Percentiles rank a stretch among this genome's conserved stretches.
Evolutionary conservation across 441 rosid genomes (phyloP).

Genomic region (Manihot esculenta): DNA sequence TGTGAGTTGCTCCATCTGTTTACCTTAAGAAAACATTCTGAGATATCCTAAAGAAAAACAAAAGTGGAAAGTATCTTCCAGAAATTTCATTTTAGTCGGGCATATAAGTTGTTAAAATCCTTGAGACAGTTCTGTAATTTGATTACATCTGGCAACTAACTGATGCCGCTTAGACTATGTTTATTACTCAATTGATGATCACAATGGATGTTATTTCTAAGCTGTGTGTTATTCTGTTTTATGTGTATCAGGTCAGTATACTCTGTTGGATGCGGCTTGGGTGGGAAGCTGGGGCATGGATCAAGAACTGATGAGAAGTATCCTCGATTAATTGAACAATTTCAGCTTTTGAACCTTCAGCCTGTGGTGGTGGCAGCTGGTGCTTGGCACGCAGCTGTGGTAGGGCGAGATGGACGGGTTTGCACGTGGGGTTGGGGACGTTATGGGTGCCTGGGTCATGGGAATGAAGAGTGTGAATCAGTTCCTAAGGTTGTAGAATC

Average conservation of each 20-base stretch:
- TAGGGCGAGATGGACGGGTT: conserved; percentile 88
- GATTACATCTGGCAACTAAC: not conserved
- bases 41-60: not conserved
- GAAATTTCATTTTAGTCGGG: not conserved
- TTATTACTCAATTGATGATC: not conserved
- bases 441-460: conserved; percentile 95
- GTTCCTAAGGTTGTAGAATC: conserved; percentile 89
- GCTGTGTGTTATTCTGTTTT: conserved; percentile 12
- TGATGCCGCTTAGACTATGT: not conserved
- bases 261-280: conserved; percentile 98
- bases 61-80: not conserved
- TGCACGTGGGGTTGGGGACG: conserved; percentile 99
- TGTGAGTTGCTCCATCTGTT: conserved; percentile 56
- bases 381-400: conserved; percentile 98
- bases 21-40: not conserved
- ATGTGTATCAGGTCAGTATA: conserved; percentile 79
- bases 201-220: conserved; percentile 15
- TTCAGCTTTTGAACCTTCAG: conserved; percentile 66
- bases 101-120: not conserved
- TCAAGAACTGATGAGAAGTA: conserved; percentile 84
- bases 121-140: not conserved
- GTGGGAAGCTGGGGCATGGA: conserved; percentile 98
- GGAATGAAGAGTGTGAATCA: conserved; percentile 81
- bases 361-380: conserved; percentile 94
- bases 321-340: conserved; percentile 85